These are phyloP conservation scores for Brassica napus DNA, from an alignment of 345 rosid species.

Conservation along the genomic window Da-Ae NC_063447.1:15214001-15214500, in stretches of 20 bases:
- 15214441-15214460: neutral
- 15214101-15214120: neutral
- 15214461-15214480: neutral
- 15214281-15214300: neutral
- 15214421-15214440: neutral
- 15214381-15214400: neutral
- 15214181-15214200: too few relatives aligned
- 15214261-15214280: neutral
- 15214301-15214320: neutral
- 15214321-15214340: neutral
- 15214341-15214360: neutral
- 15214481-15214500: neutral
- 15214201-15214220: too few relatives aligned
- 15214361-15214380: neutral
- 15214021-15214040: neutral
- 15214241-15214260: neutral
- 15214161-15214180: too few relatives aligned
- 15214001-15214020: neutral
- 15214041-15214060: neutral
- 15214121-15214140: neutral
- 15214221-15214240: too few relatives aligned
- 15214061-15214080: neutral
- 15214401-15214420: neutral
- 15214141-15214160: constrained; percentile 9
- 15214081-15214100: neutral